Percentiles rank a stretch among this genome's conserved stretches.
phyloP scores from a whole-genome alignment of 2,329 filamentous ascomycete genomes.

The Aurifilum marmelostoma region DNA sequence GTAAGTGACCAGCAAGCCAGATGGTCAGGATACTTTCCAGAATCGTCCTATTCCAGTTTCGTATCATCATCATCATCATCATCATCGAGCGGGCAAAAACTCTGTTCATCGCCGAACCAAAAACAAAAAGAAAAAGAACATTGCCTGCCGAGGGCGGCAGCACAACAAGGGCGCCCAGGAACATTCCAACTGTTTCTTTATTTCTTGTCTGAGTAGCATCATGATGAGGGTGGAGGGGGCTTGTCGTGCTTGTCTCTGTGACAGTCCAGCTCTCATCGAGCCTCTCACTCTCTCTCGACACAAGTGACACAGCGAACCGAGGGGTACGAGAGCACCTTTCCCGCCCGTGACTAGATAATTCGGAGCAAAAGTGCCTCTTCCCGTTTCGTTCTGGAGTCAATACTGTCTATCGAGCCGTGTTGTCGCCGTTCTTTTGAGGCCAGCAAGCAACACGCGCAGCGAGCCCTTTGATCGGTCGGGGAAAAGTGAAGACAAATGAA shows the following conservation, averaged over 20 bases:
- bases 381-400: not conserved
- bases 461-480: too few species aligned
- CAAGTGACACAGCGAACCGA: not conserved
- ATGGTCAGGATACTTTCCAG: not conserved
- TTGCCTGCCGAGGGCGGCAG: not conserved
- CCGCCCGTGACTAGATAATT: not conserved
- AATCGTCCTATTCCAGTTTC: not conserved
- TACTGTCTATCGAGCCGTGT: not conserved
- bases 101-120: not conserved
- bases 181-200: not conserved
- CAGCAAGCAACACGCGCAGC: too few species aligned
- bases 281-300: not conserved
- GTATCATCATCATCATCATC: not conserved
- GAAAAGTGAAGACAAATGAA: too few species aligned
- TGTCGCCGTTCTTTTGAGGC: not conserved
- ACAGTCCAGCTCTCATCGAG: not conserved
- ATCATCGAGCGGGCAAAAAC: not conserved
- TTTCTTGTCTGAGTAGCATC: not conserved
- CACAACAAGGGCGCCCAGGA: not conserved
- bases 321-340: not conserved
- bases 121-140: not conserved
- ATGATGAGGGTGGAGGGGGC: not conserved
- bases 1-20: not conserved
- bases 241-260: not conserved
- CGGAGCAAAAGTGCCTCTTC: not conserved